Evolutionary conservation across 257 asterid genomes (phyloP).

Genomic region (Gynochthodes officinalis): DNA sequence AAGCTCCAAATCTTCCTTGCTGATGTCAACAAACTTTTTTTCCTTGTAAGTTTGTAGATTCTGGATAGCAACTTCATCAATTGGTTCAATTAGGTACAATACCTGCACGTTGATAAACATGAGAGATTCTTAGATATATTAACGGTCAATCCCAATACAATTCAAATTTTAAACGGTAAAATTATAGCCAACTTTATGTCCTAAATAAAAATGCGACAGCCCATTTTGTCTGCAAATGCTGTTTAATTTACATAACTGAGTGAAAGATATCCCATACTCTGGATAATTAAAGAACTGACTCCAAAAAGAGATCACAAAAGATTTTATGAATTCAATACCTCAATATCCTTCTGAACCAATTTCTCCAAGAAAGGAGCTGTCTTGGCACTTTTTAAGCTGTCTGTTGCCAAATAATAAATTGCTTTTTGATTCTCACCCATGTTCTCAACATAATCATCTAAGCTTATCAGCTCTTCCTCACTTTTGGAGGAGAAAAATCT

Average conservation of each 20-base stretch:
- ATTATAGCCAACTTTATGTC: background rate
- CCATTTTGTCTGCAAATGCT: background rate
- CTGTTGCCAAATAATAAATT: constrained; percentile 88
- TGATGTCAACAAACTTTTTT: constrained; percentile 91
- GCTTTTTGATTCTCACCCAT: constrained; percentile 95
- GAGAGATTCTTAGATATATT: constrained; percentile 9
- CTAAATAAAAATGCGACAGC: background rate
- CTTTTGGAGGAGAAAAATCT: constrained; percentile 89
- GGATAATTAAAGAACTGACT: background rate
- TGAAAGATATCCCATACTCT: background rate
- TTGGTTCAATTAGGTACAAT: constrained; percentile 84
- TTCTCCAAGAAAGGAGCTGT: constrained; percentile 96
- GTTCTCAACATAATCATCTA: constrained; percentile 90
- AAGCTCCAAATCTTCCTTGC: constrained; percentile 97
- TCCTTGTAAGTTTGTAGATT: constrained; percentile 94
- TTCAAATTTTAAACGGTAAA: background rate
- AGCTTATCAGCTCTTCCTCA: constrained; percentile 83
- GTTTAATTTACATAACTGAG: background rate
- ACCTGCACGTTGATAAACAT: constrained; percentile 46
- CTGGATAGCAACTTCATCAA: constrained; percentile 94
- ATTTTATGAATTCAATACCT: constrained; percentile 43
- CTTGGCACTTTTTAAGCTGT: constrained; percentile 94
- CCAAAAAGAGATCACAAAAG: background rate
- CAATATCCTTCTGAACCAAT: constrained; percentile 82
- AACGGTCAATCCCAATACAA: background rate